Evolutionary conservation across 352 stramenopile genomes (phyloP).

Genomic region (Blastocystis sp.): DNA sequence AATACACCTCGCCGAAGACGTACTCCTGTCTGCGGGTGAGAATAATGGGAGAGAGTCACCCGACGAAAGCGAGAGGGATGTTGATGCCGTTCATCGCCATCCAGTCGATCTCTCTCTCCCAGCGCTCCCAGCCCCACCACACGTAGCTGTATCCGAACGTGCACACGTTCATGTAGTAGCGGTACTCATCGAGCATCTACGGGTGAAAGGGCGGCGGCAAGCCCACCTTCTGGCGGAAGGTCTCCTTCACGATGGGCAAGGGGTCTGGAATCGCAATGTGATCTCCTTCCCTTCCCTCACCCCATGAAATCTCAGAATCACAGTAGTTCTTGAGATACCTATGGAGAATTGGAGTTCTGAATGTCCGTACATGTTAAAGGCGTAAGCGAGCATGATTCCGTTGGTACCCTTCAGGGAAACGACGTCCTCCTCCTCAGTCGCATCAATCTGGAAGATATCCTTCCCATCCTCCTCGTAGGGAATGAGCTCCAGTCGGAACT

Average conservation of each 20-base stretch:
- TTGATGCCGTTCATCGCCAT: constrained; percentile 87
- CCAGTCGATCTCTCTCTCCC: constrained; percentile 86
- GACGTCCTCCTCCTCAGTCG: neutral
- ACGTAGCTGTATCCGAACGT: constrained; percentile 85
- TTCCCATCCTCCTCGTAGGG: constrained; percentile 39
- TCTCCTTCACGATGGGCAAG: constrained; percentile 45
- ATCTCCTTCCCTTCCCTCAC: constrained; percentile 31
- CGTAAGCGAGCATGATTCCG: constrained; percentile 25
- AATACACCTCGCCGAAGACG: constrained; percentile 82
- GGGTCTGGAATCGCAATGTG: neutral
- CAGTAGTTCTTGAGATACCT: constrained; percentile 67
- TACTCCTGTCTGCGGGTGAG: constrained; percentile 74
- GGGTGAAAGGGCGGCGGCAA: constrained; percentile 14
- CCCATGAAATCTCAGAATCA: constrained; percentile 51
- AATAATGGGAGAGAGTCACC: constrained; percentile 72
- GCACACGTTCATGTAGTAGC: constrained; percentile 87
- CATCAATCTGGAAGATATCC: constrained; percentile 57
- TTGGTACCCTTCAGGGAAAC: constrained; percentile 22
- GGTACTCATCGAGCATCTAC: constrained; percentile 75
- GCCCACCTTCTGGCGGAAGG: constrained; percentile 59
- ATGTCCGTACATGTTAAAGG: constrained; percentile 6
- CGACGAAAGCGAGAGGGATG: constrained; percentile 83
- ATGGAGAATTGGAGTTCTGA: neutral
- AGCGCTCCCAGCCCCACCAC: constrained; percentile 82
- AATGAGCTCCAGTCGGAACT: constrained; percentile 19